Evolutionary conservation across 768 basidiomycete genomes (phyloP), one percentile per base, ranked within the genome.

Genomic region (Leccinum disarticulatum): DNA sequence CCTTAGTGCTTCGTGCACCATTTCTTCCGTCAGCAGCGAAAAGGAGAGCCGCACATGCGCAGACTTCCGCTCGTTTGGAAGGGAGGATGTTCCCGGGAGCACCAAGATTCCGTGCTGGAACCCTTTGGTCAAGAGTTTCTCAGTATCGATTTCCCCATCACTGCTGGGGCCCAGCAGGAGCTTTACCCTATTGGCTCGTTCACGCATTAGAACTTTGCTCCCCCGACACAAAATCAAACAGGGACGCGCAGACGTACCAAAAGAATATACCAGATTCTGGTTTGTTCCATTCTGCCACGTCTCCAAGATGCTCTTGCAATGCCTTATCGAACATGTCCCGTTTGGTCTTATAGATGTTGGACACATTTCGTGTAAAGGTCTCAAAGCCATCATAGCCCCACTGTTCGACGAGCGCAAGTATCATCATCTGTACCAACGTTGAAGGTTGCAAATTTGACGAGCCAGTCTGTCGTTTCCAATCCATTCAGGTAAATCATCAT

Each of bases 341-440:
- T 75, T 87, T 88, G 57, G 68, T 70, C 60, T 79, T 78, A 74
- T 90, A 90, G 69, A 90, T 87, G 6, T 75, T 71, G 7, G 88
- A 80, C 19, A 92, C 87, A 5, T 68, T 47, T 47, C 78, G 76
- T 6, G 83, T 84, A 73, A 95, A 92, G 7, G 75, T 71, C 27
- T 80, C 70, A 72, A 91, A 91, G 17, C 86, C 87, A 6, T 87
- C 81, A 69, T 87, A 82, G 15, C 88, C 89, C 91, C 91, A 90
- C 22, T 78, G 69, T 56, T 80, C 70, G 1, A 87, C 76, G 33
- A 90, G 71, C 15, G 80, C 77, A 46, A 77, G 72, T 5, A 78
- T 76, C 48, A 90, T 80, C 19, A 79, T 78, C 70, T 89, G 86
- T 17, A 83, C 77, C 47, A 86, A 74, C 31, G 81, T 81, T 7